These are phyloP conservation scores for Scenedesmus sp. DNA, from an alignment of 163 green algal species.

Conservation along the genomic window DNA sequence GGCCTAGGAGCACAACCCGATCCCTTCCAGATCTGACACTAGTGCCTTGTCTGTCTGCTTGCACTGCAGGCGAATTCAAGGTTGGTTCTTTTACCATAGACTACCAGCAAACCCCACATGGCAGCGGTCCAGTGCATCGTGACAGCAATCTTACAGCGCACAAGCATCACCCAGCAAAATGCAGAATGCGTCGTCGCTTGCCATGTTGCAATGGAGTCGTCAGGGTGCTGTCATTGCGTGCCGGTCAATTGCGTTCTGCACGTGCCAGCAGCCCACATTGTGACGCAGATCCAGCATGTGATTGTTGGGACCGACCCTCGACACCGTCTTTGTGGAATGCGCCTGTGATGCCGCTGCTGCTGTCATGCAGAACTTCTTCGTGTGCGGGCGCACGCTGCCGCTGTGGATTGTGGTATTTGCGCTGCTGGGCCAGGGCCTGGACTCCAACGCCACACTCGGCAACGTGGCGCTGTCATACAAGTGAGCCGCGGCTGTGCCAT, in stretches of 20 bases:
- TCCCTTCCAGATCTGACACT: too few species aligned
- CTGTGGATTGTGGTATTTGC: slow-evolving; percentile 63
- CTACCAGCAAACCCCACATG: neutral
- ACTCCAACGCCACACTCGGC: slow-evolving; percentile 67
- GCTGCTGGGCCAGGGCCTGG: slow-evolving; percentile 63
- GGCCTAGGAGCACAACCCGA: neutral
- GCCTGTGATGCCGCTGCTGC: neutral
- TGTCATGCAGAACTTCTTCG: slow-evolving; percentile 62
- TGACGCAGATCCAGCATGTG: too few species aligned
- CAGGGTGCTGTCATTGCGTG: too few species aligned
- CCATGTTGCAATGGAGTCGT: too few species aligned
- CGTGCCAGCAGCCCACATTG: too few species aligned
- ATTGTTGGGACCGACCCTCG: too few species aligned
- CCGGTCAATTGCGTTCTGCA: too few species aligned
- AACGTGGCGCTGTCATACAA: slow-evolving; percentile 53
- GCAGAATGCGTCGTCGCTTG: too few species aligned
- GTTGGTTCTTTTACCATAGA: neutral
- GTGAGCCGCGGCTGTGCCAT: neutral
- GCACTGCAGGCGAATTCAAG: slow-evolving; percentile 19
- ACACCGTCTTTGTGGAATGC: neutral
- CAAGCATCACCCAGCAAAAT: too few species aligned
- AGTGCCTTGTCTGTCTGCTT: neutral
- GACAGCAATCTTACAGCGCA: neutral
- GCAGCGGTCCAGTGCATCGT: neutral
- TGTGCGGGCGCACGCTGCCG: slow-evolving; percentile 61